Conservation (phyloP, 192 early-diverging fungal genomes). For the Rhizophagus clarus region DNA sequence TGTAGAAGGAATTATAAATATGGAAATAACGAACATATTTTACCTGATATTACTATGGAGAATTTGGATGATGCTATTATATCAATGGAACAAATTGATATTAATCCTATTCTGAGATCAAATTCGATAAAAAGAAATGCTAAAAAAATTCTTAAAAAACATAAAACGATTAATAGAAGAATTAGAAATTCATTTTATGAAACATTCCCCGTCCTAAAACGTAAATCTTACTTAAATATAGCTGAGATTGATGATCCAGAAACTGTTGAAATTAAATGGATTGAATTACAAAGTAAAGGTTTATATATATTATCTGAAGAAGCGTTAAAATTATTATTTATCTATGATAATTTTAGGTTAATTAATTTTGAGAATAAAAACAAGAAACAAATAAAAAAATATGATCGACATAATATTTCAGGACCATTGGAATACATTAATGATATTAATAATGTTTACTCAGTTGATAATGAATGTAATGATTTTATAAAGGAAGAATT, state of each 20-base stretch:
- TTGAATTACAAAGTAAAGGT: slow-evolving; percentile 16
- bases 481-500: slow-evolving; percentile 2
- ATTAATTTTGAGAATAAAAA: neutral
- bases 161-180: too few relatives aligned
- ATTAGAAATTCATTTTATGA: too few relatives aligned
- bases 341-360: neutral
- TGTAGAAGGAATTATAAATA: neutral
- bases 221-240: neutral
- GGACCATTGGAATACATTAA: neutral
- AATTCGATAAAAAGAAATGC: neutral
- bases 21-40: neutral
- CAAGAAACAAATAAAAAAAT: neutral
- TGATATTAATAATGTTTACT: neutral
- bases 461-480: neutral
- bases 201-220: neutral
- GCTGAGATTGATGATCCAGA: neutral
- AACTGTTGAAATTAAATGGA: slow-evolving; percentile 12
- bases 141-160: neutral
- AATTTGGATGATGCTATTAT: neutral
- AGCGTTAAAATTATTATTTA: slow-evolving; percentile 18
- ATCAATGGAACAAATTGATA: neutral
- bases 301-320: slow-evolving; percentile 19
- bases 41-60: neutral
- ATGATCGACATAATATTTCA: neutral
- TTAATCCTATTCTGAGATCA: neutral